Conservation (phyloP, 2,329 filamentous ascomycete genomes). For the Ophiosphaerella korrae region DNA sequence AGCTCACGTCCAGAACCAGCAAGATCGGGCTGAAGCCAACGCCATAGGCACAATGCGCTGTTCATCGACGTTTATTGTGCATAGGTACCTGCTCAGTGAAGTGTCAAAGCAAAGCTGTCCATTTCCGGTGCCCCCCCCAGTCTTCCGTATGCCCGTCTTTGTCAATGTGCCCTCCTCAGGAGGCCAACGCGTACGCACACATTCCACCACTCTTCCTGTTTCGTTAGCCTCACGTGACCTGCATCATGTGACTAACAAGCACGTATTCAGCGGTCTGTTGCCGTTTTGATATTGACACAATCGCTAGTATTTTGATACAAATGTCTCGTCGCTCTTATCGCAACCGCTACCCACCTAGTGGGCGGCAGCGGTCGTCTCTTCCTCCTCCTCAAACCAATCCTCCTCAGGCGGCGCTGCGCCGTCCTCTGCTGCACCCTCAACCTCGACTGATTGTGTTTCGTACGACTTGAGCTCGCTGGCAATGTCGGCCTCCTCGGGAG, state of each 20-base stretch:
- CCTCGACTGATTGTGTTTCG: conserved; percentile 90
- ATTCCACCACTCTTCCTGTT: background rate
- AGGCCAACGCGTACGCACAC: background rate
- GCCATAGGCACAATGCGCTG: too few relatives aligned
- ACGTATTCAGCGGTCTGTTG: conserved; percentile 25
- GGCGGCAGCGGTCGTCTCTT: conserved; percentile 54
- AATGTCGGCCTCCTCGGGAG: conserved; percentile 92
- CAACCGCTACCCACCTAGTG: conserved; percentile 28
- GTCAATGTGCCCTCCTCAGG: too few relatives aligned
- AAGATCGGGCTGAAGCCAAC: too few relatives aligned
- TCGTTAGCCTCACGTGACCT: conserved; percentile 27
- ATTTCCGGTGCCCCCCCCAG: too few relatives aligned
- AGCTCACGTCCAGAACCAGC: too few relatives aligned
- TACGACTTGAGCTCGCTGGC: conserved; percentile 91
- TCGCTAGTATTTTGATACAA: conserved; percentile 45
- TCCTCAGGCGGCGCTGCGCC: conserved; percentile 66
- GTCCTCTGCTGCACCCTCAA: conserved; percentile 77
- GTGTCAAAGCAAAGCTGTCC: too few relatives aligned
- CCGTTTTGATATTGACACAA: conserved; percentile 41
- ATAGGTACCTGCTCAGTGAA: too few relatives aligned
- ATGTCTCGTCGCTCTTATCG: conserved; percentile 16
- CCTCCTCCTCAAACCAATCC: conserved; percentile 84
- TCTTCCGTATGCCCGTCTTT: too few relatives aligned
- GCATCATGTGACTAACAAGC: background rate
- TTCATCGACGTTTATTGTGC: too few relatives aligned